These are phyloP conservation scores for Pterocarpus santalinus DNA, from an alignment of 306 rosid species.

Conservation along the genomic window DNA sequence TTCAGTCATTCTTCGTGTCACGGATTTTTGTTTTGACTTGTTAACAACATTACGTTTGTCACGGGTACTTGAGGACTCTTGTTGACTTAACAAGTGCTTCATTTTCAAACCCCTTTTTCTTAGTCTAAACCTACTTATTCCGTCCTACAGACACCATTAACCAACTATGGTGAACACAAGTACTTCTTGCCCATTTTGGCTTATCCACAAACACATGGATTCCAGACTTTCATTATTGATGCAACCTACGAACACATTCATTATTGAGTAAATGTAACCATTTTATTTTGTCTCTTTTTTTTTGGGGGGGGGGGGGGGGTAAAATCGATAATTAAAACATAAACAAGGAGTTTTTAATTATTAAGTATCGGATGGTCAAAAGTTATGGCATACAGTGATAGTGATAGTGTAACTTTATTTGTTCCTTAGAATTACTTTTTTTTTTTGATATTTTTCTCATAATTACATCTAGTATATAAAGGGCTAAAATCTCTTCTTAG, in stretches of 20 bases:
- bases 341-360: too few relatives aligned
- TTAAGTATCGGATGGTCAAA: too few relatives aligned
- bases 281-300: not conserved
- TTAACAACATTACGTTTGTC: conserved; percentile 36
- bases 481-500: too few relatives aligned
- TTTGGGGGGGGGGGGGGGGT: too few relatives aligned
- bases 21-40: conserved; percentile 44
- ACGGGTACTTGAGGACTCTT: conserved; percentile 46
- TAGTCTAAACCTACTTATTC: conserved; percentile 36
- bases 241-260: not conserved
- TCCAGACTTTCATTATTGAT: not conserved
- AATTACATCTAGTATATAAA: too few relatives aligned
- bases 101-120: conserved; percentile 9
- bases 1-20: conserved; percentile 43
- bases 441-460: too few relatives aligned
- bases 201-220: not conserved
- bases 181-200: conserved; percentile 1
- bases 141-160: not conserved
- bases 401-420: too few relatives aligned
- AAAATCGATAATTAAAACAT: too few relatives aligned
- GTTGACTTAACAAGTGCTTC: conserved; percentile 40
- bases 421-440: too few relatives aligned
- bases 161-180: not conserved
- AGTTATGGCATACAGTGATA: too few relatives aligned
- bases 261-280: not conserved